Conservation (phyloP, 1,284 basidiomycete genomes). For the Cryptococcus maquisensis region DNA sequence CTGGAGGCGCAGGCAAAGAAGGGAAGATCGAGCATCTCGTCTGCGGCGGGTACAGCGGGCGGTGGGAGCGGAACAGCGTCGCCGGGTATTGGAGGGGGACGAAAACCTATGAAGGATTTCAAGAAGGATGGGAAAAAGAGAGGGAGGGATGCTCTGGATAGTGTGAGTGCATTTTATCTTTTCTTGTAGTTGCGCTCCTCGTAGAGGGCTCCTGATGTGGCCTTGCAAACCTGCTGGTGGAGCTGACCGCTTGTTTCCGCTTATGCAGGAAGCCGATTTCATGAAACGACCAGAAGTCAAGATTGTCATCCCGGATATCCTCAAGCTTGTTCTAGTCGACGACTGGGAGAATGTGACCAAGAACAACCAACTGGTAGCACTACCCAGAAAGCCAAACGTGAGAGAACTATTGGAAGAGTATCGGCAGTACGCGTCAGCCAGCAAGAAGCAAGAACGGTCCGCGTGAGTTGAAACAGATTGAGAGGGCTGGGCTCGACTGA, state of each 20-base stretch:
- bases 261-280: slow-evolving; percentile 54
- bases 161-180: slow-evolving; percentile 32
- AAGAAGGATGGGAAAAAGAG: slow-evolving; percentile 51
- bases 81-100: slow-evolving; percentile 16
- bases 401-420: slow-evolving; percentile 75
- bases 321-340: slow-evolving; percentile 88
- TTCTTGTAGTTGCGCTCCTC: not conserved
- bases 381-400: slow-evolving; percentile 80
- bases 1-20: slow-evolving; percentile 49
- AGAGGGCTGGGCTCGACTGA: not conserved
- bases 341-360: slow-evolving; percentile 99
- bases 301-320: slow-evolving; percentile 77
- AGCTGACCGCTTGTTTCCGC: not conserved
- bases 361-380: slow-evolving; percentile 82
- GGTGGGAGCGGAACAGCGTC: slow-evolving; percentile 13
- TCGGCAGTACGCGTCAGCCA: slow-evolving; percentile 58
- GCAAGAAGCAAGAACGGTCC: slow-evolving; percentile 52
- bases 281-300: slow-evolving; percentile 83
- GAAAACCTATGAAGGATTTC: slow-evolving; percentile 34
- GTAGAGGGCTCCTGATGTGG: too few species aligned
- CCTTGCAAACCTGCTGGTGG: not conserved
- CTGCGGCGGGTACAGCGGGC: slow-evolving; percentile 3
- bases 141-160: slow-evolving; percentile 45
- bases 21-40: slow-evolving; percentile 21
- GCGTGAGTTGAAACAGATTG: slow-evolving; percentile 24